Evolutionary conservation across 2,329 filamentous ascomycete species (phyloP), one percentile per base, ranked within the genome.

Genomic region (Arthrocladium fulminans): DNA sequence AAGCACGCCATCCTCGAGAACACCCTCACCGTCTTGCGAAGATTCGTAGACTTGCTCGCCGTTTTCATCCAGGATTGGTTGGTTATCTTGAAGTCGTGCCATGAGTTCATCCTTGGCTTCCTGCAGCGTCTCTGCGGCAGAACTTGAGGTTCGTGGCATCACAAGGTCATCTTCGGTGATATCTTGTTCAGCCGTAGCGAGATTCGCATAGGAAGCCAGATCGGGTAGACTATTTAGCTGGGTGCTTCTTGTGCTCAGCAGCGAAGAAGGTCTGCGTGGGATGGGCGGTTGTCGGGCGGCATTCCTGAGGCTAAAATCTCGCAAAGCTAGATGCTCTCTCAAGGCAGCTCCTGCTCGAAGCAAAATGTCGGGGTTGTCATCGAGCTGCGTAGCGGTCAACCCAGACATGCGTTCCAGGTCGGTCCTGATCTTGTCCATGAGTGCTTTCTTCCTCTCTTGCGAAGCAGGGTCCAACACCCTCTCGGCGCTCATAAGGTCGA

Each of bases 91-190:
- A 17, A 73, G 57, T 17, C 71, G 65, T 25, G 70, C 68, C 69
- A 73, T 73, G 44, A 73, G 56, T 50, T 73, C 71, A 48, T 73
- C 70, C 53, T 74, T 74, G 3, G 71, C 71, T 54, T 72, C 68
- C 53, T 73, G 70, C n/a, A 74, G 58, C 1, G 71, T 73, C 49
- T 71, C 69, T 2, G 69, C 71, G 2, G 71, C 71, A 9, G 70
- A 72, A 47, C 71, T 65, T 19, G 70, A 65, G 15, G 69, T 71
- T 35, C 70, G 65, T 2, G 70, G 67, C 65, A 72, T 70, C 51
- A 61, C 65, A 22, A 65, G 67, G 52, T 73, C 71, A 39, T 72
- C 69, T 3, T 68, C 63, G 22, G 65, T 69, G 13, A 72, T 61
- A 13, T 62, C 60, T 10, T 67, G 64, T 54, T 68, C 65, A 17